These are phyloP conservation scores for Knoxia roxburghii DNA, from an alignment of 257 asterid species.

Conservation along the genomic window DNA sequence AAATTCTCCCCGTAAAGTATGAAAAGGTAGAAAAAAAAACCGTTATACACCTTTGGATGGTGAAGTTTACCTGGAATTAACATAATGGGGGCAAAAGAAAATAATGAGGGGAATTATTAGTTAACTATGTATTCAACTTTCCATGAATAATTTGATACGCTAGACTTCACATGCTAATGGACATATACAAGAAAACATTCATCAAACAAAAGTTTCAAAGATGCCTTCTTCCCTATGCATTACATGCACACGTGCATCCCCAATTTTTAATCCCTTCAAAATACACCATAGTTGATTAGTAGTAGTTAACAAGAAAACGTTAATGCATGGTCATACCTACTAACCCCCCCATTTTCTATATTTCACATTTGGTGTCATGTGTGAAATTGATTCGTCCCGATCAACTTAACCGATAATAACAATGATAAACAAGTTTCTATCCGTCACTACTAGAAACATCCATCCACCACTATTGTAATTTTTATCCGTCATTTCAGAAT, in stretches of 20 bases:
- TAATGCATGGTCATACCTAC: neutral
- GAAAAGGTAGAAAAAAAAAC: neutral
- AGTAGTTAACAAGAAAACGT: neutral
- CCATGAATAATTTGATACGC: neutral
- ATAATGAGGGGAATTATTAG: neutral
- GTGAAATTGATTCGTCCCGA: no score
- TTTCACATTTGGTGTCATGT: no score
- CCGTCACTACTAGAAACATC: no score
- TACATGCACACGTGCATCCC: neutral
- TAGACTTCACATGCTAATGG: constrained; percentile 9
- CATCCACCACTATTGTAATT: no score
- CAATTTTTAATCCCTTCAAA: neutral
- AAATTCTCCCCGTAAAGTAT: neutral
- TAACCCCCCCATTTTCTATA: no score
- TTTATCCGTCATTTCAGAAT: no score
- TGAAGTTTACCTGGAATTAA: neutral
- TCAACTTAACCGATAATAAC: no score
- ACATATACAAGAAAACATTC: neutral
- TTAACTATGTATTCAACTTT: neutral
- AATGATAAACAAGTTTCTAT: no score
- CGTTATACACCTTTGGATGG: neutral
- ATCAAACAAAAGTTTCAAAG: neutral
- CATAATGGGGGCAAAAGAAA: no score
- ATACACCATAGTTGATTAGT: no score
- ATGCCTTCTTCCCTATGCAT: neutral